phyloP scores from a whole-genome alignment of 768 basidiomycete genomes.

The Leccinum olivaceopallidum region DNA sequence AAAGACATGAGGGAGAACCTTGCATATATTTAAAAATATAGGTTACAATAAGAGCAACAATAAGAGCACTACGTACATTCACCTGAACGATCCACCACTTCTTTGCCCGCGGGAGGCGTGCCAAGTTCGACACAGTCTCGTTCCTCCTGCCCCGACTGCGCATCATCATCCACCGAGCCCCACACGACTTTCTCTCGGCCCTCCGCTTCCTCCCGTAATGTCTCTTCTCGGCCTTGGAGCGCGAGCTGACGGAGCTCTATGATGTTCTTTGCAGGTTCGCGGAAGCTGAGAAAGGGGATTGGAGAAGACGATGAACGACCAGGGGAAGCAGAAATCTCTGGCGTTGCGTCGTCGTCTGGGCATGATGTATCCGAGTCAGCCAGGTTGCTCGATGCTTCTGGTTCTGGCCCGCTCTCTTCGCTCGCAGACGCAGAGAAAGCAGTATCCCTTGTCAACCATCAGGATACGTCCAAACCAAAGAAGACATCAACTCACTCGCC shows the following conservation, averaged over 20 bases:
- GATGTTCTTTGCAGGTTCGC: conserved; percentile 35
- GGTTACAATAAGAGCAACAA: not conserved
- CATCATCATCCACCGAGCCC: conserved; percentile 21
- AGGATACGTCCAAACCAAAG: no score
- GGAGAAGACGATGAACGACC: conserved; percentile 11
- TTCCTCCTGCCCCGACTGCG: not conserved
- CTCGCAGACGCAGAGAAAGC: not conserved
- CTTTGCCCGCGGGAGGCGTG: not conserved
- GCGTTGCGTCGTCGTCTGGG: not conserved
- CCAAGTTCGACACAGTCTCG: not conserved
- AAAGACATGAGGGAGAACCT: no score
- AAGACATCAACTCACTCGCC: conserved; percentile 1
- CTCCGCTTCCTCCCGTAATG: conserved; percentile 38
- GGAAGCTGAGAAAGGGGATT: conserved; percentile 33
- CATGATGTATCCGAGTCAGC: not conserved
- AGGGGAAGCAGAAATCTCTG: not conserved
- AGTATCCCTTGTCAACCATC: not conserved
- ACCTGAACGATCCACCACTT: not conserved
- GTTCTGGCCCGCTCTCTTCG: not conserved
- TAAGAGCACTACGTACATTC: no score
- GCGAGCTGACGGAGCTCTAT: conserved; percentile 47
- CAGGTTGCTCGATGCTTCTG: not conserved
- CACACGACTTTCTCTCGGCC: conserved; percentile 50
- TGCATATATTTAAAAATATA: not conserved
- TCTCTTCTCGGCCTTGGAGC: conserved; percentile 43